Base-by-base conservation (phyloP, 2,329 filamentous ascomycete species). In the Talaromyces sp. region DNA sequence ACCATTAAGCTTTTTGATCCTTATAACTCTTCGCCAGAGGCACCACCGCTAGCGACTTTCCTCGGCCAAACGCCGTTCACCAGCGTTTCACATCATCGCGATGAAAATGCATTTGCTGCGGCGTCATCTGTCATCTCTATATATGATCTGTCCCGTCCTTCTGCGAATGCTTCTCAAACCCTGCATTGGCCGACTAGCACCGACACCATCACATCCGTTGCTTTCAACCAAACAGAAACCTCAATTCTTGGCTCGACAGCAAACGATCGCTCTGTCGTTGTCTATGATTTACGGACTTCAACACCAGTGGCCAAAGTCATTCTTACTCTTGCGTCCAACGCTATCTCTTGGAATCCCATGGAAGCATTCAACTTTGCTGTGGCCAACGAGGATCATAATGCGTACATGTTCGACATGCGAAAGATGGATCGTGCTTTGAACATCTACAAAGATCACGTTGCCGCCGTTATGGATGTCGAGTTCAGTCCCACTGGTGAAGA, bases 401-500 rank as follows among this genome's bases (percentile, higher is more conserved):
- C 91, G 69, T 92, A 93, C 74, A 86, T 97, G 67, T 99, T 99
- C 74, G 95, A 99, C 78, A 96, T 96, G 87, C 87, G 95, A 71
- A 94, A 92, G 75, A 90, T 97, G 77, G 88, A 91, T 70, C 89
- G 92, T 68, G 92, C 94, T 0, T 81, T 96, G 67, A 97, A 98
- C 75, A 88, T 97, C 8, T 84, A 96, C 63, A 95, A 94, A 77
- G 92, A 94, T 72, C 92, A 96, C 75, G 93, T 96, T 58, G 86
- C 88, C 7, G 95, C 95, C 22, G 93, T 97, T 27, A 97, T 97
- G 92, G 93, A 96, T 76, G 90, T 99, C 47, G 92, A 97, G 74
- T 99, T 94, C 79, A 93, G 90, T 58, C 94, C 95, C 0, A 98
- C 95, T 0, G 95, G 95, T 67, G 91, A 97, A 76, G 93, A 97